phyloP scores from a whole-genome alignment of 2,329 filamentous ascomycete species.

The Neophaeococcomyces mojaviensis region DNA sequence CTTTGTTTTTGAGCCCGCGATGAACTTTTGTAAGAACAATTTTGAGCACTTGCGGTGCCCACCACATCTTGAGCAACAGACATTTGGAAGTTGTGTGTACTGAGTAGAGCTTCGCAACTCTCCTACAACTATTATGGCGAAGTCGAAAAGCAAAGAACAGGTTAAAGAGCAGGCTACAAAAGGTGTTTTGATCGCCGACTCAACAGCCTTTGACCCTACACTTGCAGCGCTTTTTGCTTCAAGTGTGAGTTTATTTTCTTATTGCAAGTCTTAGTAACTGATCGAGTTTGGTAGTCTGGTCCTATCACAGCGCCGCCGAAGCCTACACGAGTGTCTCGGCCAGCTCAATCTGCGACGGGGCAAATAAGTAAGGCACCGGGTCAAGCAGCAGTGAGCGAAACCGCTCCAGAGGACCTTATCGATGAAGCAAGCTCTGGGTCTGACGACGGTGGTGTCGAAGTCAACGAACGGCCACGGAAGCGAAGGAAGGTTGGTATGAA shows the following conservation, averaged over 20 bases:
- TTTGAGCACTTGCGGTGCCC: background rate
- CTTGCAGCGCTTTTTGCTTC: constrained; percentile 63
- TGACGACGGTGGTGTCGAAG: constrained; percentile 2
- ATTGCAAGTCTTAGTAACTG: background rate
- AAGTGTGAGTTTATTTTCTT: constrained; percentile 51
- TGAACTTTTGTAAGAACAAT: constrained; percentile 4
- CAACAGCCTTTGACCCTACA: constrained; percentile 56
- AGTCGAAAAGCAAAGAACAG: background rate
- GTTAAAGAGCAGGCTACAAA: background rate
- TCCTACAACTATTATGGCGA: constrained; percentile 2
- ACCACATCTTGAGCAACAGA: background rate
- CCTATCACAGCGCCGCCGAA: constrained; percentile 30
- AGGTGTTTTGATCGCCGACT: constrained; percentile 9
- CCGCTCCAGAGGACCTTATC: constrained; percentile 10
- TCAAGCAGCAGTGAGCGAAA: background rate
- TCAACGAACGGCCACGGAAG: constrained; percentile 23
- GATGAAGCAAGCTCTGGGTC: background rate
- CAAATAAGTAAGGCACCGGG: constrained; percentile 9
- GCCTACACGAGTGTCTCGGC: constrained; percentile 26
- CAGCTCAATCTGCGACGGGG: constrained; percentile 26
- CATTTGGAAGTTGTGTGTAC: background rate
- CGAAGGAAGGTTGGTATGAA: constrained; percentile 27
- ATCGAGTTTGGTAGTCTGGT: constrained; percentile 24
- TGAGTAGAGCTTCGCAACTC: no score
- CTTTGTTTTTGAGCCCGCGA: constrained; percentile 1